These are phyloP conservation scores for Chrysoporthe deuterocubensis DNA, from an alignment of 2,329 filamentous ascomycete species.

Conservation along the genomic window DNA sequence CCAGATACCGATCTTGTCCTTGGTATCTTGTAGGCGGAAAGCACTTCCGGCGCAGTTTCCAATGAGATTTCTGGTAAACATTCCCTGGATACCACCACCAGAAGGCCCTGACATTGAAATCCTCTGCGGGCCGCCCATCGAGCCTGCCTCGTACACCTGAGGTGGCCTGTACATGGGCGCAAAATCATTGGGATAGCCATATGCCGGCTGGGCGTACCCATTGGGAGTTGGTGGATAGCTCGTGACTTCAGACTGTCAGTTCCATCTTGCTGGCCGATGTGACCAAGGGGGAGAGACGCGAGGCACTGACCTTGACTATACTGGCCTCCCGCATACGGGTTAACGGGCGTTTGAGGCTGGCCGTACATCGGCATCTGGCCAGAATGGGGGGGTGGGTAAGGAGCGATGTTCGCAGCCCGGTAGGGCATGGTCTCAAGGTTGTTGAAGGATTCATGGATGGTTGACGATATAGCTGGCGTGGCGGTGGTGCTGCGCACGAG, in stretches of 20 bases:
- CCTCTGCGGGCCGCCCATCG: slow-evolving; percentile 39
- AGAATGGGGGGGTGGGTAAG: slow-evolving; percentile 23
- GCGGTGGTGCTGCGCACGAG: slow-evolving; percentile 67
- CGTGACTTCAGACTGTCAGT: slow-evolving; percentile 19
- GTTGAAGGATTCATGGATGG: slow-evolving; percentile 77
- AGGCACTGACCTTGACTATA: slow-evolving; percentile 27
- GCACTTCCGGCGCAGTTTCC: slow-evolving; percentile 89
- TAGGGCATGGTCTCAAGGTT: slow-evolving; percentile 45
- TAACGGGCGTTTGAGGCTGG: slow-evolving; percentile 33
- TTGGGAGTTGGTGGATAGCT: slow-evolving; percentile 26
- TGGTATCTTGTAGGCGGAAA: slow-evolving; percentile 77
- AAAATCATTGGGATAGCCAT: slow-evolving; percentile 26
- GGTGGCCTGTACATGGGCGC: slow-evolving; percentile 36
- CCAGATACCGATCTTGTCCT: slow-evolving; percentile 88
- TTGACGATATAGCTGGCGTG: slow-evolving; percentile 76
- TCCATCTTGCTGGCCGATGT: background rate
- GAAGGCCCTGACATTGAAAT: slow-evolving; percentile 48
- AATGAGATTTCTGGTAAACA: slow-evolving; percentile 95
- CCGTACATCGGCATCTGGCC: slow-evolving; percentile 27
- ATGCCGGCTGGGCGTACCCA: slow-evolving; percentile 26
- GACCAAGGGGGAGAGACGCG: background rate
- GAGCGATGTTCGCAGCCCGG: slow-evolving; percentile 27
- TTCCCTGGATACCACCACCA: slow-evolving; percentile 62
- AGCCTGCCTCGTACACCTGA: slow-evolving; percentile 37
- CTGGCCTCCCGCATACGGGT: slow-evolving; percentile 18